These are phyloP conservation scores for Cladorrhinum sp. DNA, from an alignment of 2,329 filamentous ascomycete species.

Conservation along the genomic window DNA sequence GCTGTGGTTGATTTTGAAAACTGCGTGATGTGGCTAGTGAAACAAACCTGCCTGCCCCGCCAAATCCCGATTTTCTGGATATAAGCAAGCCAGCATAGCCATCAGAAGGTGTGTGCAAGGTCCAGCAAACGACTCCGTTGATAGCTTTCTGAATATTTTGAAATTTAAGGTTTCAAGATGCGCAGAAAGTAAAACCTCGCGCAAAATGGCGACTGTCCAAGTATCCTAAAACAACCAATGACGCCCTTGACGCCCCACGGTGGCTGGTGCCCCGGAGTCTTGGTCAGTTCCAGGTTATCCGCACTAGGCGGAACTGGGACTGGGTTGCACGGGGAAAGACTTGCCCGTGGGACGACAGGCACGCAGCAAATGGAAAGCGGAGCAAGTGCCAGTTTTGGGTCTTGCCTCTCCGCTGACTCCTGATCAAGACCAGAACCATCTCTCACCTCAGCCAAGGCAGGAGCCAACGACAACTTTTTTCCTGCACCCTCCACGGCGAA, in stretches of 20 bases:
- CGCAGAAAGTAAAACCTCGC: too few species aligned
- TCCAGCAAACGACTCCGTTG: too few species aligned
- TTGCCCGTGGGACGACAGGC: conserved; percentile 10
- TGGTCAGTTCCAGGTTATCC: conserved; percentile 1
- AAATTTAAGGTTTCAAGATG: too few species aligned
- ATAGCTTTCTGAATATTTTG: background rate
- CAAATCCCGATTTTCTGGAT: conserved; percentile 4
- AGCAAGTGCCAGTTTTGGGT: conserved; percentile 17
- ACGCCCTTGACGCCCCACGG: background rate
- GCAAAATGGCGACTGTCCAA: background rate
- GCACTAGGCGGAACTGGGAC: conserved; percentile 5
- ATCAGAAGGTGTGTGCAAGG: too few species aligned
- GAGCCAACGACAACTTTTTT: conserved; percentile 11
- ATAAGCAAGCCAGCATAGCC: background rate
- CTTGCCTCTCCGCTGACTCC: conserved; percentile 24
- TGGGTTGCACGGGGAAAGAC: conserved; percentile 9
- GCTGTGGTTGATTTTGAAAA: background rate
- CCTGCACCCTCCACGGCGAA: background rate
- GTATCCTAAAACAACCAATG: background rate
- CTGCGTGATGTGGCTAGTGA: conserved; percentile 14
- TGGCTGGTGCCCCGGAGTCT: background rate
- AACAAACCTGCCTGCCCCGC: background rate
- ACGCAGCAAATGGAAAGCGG: conserved; percentile 11
- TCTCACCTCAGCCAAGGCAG: conserved; percentile 19
- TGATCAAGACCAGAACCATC: conserved; percentile 16